These are phyloP conservation scores for Flueggea neowawraea DNA, from an alignment of 441 rosid genomes.

Conservation along the genomic window DNA sequence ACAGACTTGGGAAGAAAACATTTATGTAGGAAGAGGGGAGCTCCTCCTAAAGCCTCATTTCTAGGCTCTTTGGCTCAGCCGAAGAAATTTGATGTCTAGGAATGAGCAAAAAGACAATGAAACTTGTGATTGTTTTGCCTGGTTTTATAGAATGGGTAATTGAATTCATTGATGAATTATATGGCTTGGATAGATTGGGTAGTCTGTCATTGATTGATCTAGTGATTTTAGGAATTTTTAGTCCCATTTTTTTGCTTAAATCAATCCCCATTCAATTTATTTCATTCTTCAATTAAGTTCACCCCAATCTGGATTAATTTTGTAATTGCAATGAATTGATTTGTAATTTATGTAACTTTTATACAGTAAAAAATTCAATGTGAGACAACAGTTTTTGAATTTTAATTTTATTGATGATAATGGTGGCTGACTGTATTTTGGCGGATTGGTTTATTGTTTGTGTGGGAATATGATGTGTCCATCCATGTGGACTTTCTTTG, in stretches of 20 bases:
- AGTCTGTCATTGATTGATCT: conserved; percentile 29
- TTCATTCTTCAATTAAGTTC: conserved; percentile 28
- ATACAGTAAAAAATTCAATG: conserved; percentile 12
- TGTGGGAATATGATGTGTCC: too few species aligned
- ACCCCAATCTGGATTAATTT: conserved; percentile 26
- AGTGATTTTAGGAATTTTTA: conserved; percentile 39
- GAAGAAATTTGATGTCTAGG: conserved; percentile 75
- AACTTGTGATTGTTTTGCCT: neutral
- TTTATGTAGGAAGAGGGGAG: conserved; percentile 82
- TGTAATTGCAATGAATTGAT: conserved; percentile 30
- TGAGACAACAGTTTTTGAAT: too few species aligned
- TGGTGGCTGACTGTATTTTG: too few species aligned
- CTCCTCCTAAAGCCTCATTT: conserved; percentile 54
- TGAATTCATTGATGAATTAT: conserved; percentile 11
- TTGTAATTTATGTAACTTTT: conserved; percentile 30
- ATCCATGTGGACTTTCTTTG: too few species aligned
- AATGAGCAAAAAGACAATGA: too few species aligned
- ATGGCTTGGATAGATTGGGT: conserved; percentile 18
- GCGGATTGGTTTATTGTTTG: too few species aligned
- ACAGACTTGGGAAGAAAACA: conserved; percentile 96
- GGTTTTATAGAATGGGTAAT: conserved; percentile 13
- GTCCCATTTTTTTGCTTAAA: conserved; percentile 21
- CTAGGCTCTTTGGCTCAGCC: conserved; percentile 80
- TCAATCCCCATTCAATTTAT: conserved; percentile 28
- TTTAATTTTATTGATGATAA: too few species aligned